Percentiles rank a stretch among this genome's conserved stretches.
Evolutionary conservation across 2,329 filamentous ascomycete genomes (phyloP).

Genomic region (Claviceps arundinis): DNA sequence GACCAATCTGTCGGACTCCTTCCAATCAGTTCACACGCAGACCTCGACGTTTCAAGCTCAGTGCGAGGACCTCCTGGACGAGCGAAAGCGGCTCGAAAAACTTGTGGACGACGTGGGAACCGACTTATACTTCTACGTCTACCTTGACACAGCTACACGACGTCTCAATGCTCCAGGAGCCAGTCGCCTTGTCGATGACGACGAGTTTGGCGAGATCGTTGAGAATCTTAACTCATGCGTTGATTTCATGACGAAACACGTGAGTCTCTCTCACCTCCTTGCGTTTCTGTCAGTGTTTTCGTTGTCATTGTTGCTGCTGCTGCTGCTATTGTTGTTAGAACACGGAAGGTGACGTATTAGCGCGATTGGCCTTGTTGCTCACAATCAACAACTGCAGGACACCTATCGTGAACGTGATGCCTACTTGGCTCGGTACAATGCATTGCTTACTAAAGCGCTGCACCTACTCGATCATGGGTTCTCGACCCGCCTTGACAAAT

Average conservation of each 20-base stretch:
- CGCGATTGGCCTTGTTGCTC: not conserved
- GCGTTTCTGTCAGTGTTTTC: too few species aligned
- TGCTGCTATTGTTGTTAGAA: not conserved
- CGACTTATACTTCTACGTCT: slow-evolving; percentile 89
- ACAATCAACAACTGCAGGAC: slow-evolving; percentile 32
- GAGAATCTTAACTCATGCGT: slow-evolving; percentile 80
- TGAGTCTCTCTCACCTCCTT: slow-evolving; percentile 26
- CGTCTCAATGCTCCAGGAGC: slow-evolving; percentile 86
- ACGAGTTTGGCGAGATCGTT: slow-evolving; percentile 79
- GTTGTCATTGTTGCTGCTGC: not conserved
- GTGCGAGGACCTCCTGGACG: slow-evolving; percentile 74
- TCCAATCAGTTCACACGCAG: slow-evolving; percentile 75
- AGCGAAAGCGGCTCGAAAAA: slow-evolving; percentile 65
- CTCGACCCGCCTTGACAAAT: slow-evolving; percentile 36
- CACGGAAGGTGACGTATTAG: not conserved
- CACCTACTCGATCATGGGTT: slow-evolving; percentile 48
- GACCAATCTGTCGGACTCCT: slow-evolving; percentile 69
- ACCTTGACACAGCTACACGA: slow-evolving; percentile 80
- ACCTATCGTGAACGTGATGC: slow-evolving; percentile 77
- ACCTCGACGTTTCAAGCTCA: slow-evolving; percentile 88
- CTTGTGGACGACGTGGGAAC: slow-evolving; percentile 76
- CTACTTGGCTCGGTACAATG: slow-evolving; percentile 76
- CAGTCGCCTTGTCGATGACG: slow-evolving; percentile 68
- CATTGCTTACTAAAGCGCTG: slow-evolving; percentile 57
- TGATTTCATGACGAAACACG: slow-evolving; percentile 80